These are phyloP conservation scores for Globisporangium radiosum DNA, from an alignment of 352 stramenopile species.

Conservation along the genomic window DNA sequence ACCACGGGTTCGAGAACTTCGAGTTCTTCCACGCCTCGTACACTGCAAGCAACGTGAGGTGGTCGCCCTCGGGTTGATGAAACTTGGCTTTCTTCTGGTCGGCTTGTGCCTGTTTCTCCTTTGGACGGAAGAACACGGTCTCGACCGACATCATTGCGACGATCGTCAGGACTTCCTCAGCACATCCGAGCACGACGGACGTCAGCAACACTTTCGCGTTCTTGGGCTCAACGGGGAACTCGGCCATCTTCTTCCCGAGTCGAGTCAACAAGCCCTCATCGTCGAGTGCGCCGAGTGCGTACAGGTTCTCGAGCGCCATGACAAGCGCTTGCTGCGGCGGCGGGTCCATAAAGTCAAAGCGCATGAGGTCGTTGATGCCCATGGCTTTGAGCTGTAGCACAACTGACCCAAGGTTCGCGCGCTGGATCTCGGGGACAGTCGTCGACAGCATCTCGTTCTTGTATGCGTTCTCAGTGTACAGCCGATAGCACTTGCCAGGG, in stretches of 20 bases:
- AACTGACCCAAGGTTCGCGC: constrained; percentile 97
- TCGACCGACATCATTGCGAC: constrained; percentile 98
- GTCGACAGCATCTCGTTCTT: constrained; percentile 96
- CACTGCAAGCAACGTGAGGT: constrained; percentile 96
- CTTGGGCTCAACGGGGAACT: constrained; percentile 99
- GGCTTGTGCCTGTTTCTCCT: constrained; percentile 98
- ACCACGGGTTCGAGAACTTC: constrained; percentile 99
- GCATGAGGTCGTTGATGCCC: constrained; percentile 99
- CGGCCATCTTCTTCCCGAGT: constrained; percentile 98
- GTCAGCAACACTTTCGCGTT: constrained; percentile 98
- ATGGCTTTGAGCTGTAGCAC: constrained; percentile 99
- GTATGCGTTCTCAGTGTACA: constrained; percentile 99
- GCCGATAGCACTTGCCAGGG: constrained; percentile 98
- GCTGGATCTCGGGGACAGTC: constrained; percentile 98
- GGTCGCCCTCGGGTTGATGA: constrained; percentile 97
- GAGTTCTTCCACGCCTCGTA: constrained; percentile 98
- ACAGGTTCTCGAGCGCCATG: constrained; percentile 96
- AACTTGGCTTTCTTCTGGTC: constrained; percentile 99
- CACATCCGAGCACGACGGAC: constrained; percentile 96
- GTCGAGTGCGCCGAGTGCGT: constrained; percentile 96
- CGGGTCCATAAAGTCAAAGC: constrained; percentile 99
- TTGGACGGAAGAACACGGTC: constrained; percentile 98
- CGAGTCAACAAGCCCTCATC: constrained; percentile 92
- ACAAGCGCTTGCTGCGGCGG: constrained; percentile 96
- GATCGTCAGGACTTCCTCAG: constrained; percentile 99